Evolutionary conservation across 805 yeast genomes (phyloP).

Genomic region (Henningerozyma blattae): DNA sequence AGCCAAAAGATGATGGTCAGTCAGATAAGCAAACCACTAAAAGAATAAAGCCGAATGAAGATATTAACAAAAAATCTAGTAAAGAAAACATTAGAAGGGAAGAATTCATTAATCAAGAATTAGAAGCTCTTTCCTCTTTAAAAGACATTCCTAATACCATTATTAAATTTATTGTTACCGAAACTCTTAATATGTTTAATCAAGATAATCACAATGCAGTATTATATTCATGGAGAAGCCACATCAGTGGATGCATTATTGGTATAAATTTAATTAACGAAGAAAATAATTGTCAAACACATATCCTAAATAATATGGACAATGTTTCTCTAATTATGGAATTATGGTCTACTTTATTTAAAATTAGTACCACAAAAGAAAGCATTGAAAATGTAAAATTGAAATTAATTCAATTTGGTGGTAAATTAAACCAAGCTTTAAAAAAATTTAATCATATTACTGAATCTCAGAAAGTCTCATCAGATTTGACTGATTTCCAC

Average conservation of each 20-base stretch:
- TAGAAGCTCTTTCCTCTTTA: slow-evolving; percentile 27
- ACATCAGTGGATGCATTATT: slow-evolving; percentile 33
- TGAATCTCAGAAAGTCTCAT: neutral
- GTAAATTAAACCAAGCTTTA: slow-evolving; percentile 5
- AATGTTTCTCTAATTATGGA: slow-evolving; percentile 1
- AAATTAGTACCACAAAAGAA: slow-evolving; percentile 26
- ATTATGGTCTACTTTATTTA: slow-evolving; percentile 17
- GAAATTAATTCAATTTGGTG: slow-evolving; percentile 32
- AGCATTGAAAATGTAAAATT: slow-evolving; percentile 50
- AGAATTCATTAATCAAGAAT: slow-evolving; percentile 30
- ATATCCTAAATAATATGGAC: no score
- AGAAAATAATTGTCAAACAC: no score
- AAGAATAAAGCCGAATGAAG: slow-evolving; percentile 17
- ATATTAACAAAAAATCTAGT: slow-evolving; percentile 28
- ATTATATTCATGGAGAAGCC: slow-evolving; percentile 50
- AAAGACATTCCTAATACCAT: slow-evolving; percentile 11
- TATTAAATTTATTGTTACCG: slow-evolving; percentile 21
- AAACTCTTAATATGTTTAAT: slow-evolving; percentile 19
- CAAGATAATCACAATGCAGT: slow-evolving; percentile 8
- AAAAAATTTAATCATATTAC: neutral
- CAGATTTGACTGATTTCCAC: neutral
- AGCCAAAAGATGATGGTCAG: slow-evolving; percentile 13
- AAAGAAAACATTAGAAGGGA: slow-evolving; percentile 35
- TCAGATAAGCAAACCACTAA: slow-evolving; percentile 7
- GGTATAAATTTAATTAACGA: slow-evolving; percentile 16